phyloP scores from a whole-genome alignment of 768 basidiomycete species.

The Suillus plorans region DNA sequence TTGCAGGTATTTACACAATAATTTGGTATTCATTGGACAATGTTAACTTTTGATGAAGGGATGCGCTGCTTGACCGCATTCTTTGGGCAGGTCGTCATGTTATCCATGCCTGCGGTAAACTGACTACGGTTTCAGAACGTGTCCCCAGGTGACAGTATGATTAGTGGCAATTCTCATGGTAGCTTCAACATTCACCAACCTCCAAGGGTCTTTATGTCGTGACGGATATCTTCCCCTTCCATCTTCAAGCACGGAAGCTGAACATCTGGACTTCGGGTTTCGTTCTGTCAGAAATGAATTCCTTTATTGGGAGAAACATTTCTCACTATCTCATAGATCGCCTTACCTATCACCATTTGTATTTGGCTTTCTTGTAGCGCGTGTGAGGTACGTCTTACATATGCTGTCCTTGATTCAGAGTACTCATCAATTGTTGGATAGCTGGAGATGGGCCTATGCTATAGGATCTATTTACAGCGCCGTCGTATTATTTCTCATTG shows the following conservation, averaged over 20 bases:
- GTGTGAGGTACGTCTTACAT: conserved; percentile 19
- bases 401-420: not conserved
- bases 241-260: conserved; percentile 50
- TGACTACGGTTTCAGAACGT: conserved; percentile 35
- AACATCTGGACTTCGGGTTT: conserved; percentile 57
- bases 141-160: conserved; percentile 49
- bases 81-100: conserved; percentile 25
- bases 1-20: conserved; percentile 38
- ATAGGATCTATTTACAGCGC: conserved; percentile 48
- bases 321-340: conserved; percentile 34
- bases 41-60: conserved; percentile 13
- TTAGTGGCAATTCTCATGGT: not conserved
- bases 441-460: conserved; percentile 53
- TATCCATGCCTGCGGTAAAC: not conserved
- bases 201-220: conserved; percentile 44
- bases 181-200: not conserved
- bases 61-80: conserved; percentile 33
- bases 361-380: conserved; percentile 29
- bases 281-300: conserved; percentile 44
- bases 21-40: not conserved
- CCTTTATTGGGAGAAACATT: conserved; percentile 30
- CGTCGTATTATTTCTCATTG: conserved; percentile 46
- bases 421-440: conserved; percentile 13
- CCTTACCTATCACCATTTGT: conserved; percentile 31
- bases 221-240: conserved; percentile 54